Evolutionary conservation across 139 green algal species (phyloP), one percentile per base, ranked within the genome.

Genomic region (Chlorella vulgaris): DNA sequence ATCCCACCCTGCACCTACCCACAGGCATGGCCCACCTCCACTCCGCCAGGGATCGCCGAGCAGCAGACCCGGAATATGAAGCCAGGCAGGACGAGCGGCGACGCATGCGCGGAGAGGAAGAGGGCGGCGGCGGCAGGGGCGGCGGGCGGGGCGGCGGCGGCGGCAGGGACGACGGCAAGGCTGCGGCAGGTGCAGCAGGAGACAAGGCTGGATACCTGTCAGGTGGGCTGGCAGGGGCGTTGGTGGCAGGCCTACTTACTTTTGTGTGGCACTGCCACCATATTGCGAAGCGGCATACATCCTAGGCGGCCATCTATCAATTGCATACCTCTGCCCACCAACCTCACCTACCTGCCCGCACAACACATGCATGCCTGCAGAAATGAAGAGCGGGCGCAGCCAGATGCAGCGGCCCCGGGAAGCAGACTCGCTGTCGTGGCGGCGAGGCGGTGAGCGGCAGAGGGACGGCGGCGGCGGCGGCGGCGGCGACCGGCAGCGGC

Each of bases 1-100:
- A 1, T 39, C 21, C 1, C 39, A 35, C 58, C 21, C 66, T 50
- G 29, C 28, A 50, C 42, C 40, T n/a, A n/a, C 35, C 47, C 36
- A 50, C 86, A 93, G 91, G 74, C 76, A 89, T 68, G 68, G 90
- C 91, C 0, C 89, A 92, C 81, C 18, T 85, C 38, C 81, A 89
- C 28, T 84, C 85, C 2, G 83, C 83, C 29, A 50, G 69, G 1
- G 71, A 78, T 51, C 61, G 83, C 39, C 65, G 40, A 2, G 28
- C 50, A 7, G 77, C 33, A n/a, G 62, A 51, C 74, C 74, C 75
- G 21, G 43, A 60, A 26, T 78, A 29, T 40, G 81, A 77, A 4
- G 31, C 74, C 60, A 63, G 67, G 62, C 78, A 71, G 47, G 55
- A n/a, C 7, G 76, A 76, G 42, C 61, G 63, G 71, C 74, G 39